Percentiles rank a stretch among this genome's conserved stretches.
Conservation (phyloP, 306 rosid genomes). For the Gastrolobium villosum region DNA sequence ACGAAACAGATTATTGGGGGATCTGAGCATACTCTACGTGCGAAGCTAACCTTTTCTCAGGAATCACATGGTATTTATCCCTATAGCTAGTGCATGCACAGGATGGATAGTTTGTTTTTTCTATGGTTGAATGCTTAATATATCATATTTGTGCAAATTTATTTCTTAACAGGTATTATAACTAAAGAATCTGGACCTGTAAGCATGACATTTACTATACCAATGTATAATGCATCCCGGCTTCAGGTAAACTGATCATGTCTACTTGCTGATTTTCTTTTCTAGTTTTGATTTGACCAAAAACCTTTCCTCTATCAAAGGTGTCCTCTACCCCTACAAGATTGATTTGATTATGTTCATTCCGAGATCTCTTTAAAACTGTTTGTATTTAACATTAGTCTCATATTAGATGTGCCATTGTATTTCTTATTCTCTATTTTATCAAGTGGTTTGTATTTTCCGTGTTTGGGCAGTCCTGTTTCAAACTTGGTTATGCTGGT, state of each 20-base stretch:
- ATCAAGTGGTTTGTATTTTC: constrained; percentile 15
- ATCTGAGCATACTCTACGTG: constrained; percentile 83
- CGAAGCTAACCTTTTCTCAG: constrained; percentile 81
- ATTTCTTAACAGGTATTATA: constrained; percentile 66
- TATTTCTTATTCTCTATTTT: constrained; percentile 23
- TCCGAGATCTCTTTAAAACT: constrained; percentile 6
- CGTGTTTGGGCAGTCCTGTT: not conserved
- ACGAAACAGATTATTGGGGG: constrained; percentile 77
- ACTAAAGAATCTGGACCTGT: constrained; percentile 89
- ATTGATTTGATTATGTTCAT: constrained; percentile 28
- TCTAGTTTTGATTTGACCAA: constrained; percentile 35
- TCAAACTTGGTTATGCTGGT: constrained; percentile 13
- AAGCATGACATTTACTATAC: constrained; percentile 91
- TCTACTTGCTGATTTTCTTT: constrained; percentile 32
- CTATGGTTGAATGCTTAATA: constrained; percentile 31
- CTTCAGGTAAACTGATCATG: constrained; percentile 68
- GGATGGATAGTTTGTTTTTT: constrained; percentile 7
- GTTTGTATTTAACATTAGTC: constrained; percentile 19
- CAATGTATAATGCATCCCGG: constrained; percentile 80
- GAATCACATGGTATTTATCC: constrained; percentile 68
- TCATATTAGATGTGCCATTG: constrained; percentile 29
- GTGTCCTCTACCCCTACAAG: constrained; percentile 7
- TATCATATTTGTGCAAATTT: constrained; percentile 43
- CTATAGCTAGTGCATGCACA: constrained; percentile 35
- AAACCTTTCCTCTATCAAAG: not conserved